Evolutionary conservation across 345 rosid genomes (phyloP).

Genomic region (Schrenkiella parvula): DNA sequence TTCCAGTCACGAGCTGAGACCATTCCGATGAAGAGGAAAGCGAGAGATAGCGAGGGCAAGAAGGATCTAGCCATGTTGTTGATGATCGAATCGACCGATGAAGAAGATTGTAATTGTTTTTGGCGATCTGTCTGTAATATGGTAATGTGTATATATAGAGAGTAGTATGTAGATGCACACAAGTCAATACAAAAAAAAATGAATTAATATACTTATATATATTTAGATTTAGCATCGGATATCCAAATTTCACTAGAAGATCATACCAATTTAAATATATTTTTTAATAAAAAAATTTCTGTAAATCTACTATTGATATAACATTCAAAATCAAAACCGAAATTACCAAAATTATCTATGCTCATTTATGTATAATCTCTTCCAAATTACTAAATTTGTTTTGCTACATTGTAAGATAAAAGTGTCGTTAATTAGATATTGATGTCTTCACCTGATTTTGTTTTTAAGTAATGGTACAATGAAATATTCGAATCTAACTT

Average conservation of each 20-base stretch:
- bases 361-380: no score
- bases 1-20: conserved; percentile 61
- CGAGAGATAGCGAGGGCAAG: conserved; percentile 28
- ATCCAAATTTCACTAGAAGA: no score
- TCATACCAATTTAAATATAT: no score
- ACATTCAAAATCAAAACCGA: no score
- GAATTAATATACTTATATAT: background rate
- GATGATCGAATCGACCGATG: background rate
- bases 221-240: background rate
- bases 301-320: no score
- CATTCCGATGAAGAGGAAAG: conserved; percentile 35
- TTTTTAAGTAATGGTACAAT: background rate
- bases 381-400: no score
- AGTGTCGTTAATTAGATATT: no score
- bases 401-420: no score
- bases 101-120: background rate
- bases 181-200: background rate
- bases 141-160: conserved; percentile 3
- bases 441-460: no score
- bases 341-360: no score
- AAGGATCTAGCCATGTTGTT: conserved; percentile 41
- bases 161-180: background rate
- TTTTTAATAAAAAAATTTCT: no score
- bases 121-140: background rate
- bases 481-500: background rate